phyloP scores from a whole-genome alignment of 352 stramenopile species.

The Paralagenidium karlingii region DNA sequence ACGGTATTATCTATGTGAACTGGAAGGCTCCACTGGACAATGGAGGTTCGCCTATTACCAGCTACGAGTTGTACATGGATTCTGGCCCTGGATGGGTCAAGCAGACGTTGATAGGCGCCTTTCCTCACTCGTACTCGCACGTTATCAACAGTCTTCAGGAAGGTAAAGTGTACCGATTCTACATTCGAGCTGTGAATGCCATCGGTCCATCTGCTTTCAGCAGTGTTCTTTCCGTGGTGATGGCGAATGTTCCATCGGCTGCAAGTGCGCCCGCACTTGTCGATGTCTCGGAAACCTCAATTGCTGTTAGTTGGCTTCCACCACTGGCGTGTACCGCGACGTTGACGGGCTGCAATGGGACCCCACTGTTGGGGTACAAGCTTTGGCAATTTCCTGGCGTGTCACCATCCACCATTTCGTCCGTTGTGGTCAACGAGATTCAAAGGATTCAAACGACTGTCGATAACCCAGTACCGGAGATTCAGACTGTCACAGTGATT shows the following conservation, averaged over 20 bases:
- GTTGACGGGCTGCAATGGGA: constrained; percentile 61
- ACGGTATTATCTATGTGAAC: constrained; percentile 47
- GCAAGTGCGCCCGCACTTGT: constrained; percentile 32
- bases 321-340: constrained; percentile 53
- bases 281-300: constrained; percentile 45
- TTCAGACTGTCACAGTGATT: constrained; percentile 59
- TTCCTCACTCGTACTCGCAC: constrained; percentile 39
- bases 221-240: constrained; percentile 80
- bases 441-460: constrained; percentile 84
- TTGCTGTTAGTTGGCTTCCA: constrained; percentile 56
- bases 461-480: constrained; percentile 30
- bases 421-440: constrained; percentile 57
- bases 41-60: constrained; percentile 82
- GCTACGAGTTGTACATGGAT: constrained; percentile 88
- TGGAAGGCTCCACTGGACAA: constrained; percentile 89
- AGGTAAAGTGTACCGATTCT: constrained; percentile 89
- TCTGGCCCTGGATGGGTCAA: constrained; percentile 20
- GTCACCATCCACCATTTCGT: constrained; percentile 15
- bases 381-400: constrained; percentile 88
- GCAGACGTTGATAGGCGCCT: constrained; percentile 25
- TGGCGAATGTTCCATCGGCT: constrained; percentile 61
- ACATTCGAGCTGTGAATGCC: constrained; percentile 80
- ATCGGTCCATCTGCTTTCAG: constrained; percentile 71
- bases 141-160: constrained; percentile 33
- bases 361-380: constrained; percentile 83